Evolutionary conservation across 495 filamentous ascomycete genomes (phyloP).

Genomic region (Xylaria sp.): DNA sequence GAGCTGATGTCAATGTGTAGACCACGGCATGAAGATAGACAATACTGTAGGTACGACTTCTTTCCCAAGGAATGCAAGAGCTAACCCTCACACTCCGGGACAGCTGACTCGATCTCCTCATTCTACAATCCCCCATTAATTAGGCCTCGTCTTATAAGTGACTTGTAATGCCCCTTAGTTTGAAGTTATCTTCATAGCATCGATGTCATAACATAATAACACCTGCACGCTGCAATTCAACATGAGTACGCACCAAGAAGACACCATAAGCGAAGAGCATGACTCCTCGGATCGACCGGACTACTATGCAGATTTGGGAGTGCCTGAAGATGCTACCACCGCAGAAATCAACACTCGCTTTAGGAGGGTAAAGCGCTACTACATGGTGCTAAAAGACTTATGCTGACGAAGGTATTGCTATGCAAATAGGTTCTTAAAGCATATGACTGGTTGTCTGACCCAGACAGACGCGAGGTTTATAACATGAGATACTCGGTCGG

Average conservation of each 20-base stretch:
- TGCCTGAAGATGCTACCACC: not conserved
- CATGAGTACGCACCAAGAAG: not conserved
- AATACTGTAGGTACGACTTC: not conserved
- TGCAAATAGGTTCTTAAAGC: not conserved
- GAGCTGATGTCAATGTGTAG: not conserved
- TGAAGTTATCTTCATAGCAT: not conserved
- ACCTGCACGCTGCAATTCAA: not conserved
- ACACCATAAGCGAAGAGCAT: not conserved
- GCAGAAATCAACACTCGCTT: not conserved
- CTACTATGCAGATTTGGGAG: slow-evolving; percentile 11
- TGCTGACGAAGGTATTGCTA: not conserved
- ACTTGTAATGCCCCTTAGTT: not conserved
- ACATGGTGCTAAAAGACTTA: not conserved
- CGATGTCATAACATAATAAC: not conserved
- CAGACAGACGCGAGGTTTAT: not conserved
- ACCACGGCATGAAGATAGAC: not conserved
- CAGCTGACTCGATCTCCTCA: not conserved
- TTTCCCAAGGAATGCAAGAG: not conserved
- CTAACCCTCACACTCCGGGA: not conserved
- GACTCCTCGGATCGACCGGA: not conserved
- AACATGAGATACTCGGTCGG: not conserved
- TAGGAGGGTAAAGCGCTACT: not conserved
- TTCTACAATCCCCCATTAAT: not conserved
- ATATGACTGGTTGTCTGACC: not conserved
- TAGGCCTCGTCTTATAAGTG: not conserved